Evolutionary conservation across 495 filamentous ascomycete species (phyloP), one percentile per base, ranked within the genome.

Genomic region (Hypoxylon subgilvum): DNA sequence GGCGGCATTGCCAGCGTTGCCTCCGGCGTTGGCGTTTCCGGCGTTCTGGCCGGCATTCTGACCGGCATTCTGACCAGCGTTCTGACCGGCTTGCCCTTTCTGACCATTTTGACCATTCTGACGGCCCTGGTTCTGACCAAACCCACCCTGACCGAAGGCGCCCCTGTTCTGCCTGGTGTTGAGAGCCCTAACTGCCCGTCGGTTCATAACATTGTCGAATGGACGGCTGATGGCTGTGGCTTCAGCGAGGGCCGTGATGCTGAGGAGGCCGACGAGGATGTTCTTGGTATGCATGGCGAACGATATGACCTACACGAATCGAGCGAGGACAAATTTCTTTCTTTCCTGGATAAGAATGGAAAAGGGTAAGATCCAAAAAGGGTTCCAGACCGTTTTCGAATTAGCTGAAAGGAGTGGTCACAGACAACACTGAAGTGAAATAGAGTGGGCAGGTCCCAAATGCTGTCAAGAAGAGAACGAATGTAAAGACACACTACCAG

Each of bases 361-460:
- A 59, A 51, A 17, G 50, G 47, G 22, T 61, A 62, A 64, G 61
- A 58, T 66, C 57, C 61, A 67, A 62, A 69, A 70, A 70, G 73
- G 76, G 77, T 80, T 71, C 77, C 77, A 79, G 77, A 79, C 77
- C 76, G 64, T 61, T 69, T 68, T 69, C 61, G 61, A 76, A 72
- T 60, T 56, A 61, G 48, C 43, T 62, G 68, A 68, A 73, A 76
- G 63, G 68, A 72, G 65, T 70, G 74, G 61, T 65, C 72, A 66
- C 62, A 68, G 73, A 76, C 74, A 72, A 64, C 61, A 64, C 61
- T 64, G 48, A 58, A 57, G 63, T 69, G 61, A 72, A 72, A 66
- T 51, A 58, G 63, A 74, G 63, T 57, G 58, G 64, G 57, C 58
- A 70, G 65, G 62, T 52, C 65, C 68, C 68, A 72, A 52, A 67